A percentile compares a stretch with the other conserved stretches of the same genome.
Conservation (phyloP, 768 basidiomycete genomes). For the Termitomyces sp. region DNA sequence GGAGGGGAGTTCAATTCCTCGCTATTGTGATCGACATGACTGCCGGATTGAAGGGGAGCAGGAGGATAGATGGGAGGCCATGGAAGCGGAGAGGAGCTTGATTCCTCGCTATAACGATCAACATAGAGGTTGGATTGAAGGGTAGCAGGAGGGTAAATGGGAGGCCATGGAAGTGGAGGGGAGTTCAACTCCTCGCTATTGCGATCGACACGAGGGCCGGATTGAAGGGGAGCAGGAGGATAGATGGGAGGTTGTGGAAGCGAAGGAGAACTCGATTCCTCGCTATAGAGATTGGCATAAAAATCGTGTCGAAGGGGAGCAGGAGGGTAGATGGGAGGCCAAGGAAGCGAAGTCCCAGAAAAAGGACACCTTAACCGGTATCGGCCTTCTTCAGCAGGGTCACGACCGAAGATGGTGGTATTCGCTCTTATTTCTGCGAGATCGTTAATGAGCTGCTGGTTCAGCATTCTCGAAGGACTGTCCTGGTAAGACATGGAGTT, state of each 20-base stretch:
- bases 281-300: not conserved
- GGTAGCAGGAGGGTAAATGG: no score
- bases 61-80: not conserved
- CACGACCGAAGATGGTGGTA: not conserved
- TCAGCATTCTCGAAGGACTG: not conserved
- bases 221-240: no score
- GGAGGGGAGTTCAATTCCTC: no score
- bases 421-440: slow-evolving; percentile 5
- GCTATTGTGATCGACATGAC: no score
- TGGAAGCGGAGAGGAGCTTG: no score
- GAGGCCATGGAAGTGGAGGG: no score
- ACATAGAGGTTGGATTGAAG: no score
- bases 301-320: not conserved
- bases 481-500: not conserved
- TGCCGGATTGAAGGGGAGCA: no score
- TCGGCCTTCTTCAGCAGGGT: not conserved
- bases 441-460: not conserved
- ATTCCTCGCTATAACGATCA: no score
- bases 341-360: not conserved
- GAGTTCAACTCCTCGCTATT: no score
- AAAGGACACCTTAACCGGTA: not conserved
- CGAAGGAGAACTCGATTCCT: not conserved
- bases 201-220: no score
- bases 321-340: not conserved
- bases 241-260: not conserved